phyloP scores from a whole-genome alignment of 108 stramenopile genomes.

The Nitzschia putrida region DNA sequence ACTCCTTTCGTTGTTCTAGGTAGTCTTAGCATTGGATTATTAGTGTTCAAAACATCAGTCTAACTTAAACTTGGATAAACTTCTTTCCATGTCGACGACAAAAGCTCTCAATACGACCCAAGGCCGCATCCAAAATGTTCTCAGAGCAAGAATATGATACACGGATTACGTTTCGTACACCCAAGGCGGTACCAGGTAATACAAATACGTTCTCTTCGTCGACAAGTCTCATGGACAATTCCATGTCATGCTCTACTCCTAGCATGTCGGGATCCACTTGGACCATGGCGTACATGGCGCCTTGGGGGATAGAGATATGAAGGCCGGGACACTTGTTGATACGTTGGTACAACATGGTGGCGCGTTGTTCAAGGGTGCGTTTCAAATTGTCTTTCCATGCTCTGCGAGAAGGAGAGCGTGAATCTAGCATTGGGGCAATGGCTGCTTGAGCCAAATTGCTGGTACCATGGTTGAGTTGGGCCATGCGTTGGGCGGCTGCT shows the following conservation, averaged over 20 bases:
- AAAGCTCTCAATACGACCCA: slow-evolving; percentile 66
- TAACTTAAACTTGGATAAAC: no score
- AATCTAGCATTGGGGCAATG: slow-evolving; percentile 69
- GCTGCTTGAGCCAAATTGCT: slow-evolving; percentile 76
- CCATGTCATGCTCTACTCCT: slow-evolving; percentile 54
- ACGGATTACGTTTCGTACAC: slow-evolving; percentile 66
- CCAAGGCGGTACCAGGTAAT: slow-evolving; percentile 89
- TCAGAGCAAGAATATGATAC: slow-evolving; percentile 83
- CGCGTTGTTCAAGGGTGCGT: slow-evolving; percentile 61
- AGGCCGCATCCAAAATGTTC: slow-evolving; percentile 52
- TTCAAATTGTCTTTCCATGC: slow-evolving; percentile 68
- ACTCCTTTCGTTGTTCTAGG: no score
- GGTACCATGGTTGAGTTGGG: slow-evolving; percentile 84
- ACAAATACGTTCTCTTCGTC: slow-evolving; percentile 92
- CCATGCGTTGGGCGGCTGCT: slow-evolving; percentile 71
- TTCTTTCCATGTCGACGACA: slow-evolving; percentile 56
- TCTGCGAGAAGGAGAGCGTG: slow-evolving; percentile 42
- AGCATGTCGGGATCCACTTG: slow-evolving; percentile 44
- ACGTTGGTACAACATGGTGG: slow-evolving; percentile 48
- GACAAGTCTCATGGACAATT: slow-evolving; percentile 72
- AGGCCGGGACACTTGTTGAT: slow-evolving; percentile 69
- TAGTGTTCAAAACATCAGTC: no score
- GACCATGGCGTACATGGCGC: slow-evolving; percentile 92
- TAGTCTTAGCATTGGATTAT: no score
- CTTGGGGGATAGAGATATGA: slow-evolving; percentile 62